These are phyloP conservation scores for Adansonia digitata DNA, from an alignment of 345 rosid genomes.

Conservation along the genomic window DNA sequence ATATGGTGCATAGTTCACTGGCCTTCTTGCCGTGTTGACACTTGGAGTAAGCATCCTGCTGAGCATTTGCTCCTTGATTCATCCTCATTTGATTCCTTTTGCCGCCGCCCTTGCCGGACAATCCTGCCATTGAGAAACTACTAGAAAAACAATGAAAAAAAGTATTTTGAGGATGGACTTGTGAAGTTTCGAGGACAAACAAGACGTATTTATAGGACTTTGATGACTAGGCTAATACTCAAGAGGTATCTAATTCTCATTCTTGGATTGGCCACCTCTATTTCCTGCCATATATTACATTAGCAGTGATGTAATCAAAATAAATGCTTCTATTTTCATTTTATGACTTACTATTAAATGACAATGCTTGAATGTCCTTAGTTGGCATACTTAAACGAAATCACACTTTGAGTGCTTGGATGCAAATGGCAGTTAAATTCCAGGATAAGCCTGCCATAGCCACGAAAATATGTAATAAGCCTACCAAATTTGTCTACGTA, in stretches of 20 bases:
- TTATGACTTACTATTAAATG: not conserved
- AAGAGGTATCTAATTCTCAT: not conserved
- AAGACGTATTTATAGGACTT: constrained; percentile 22
- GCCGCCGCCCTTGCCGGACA: not conserved
- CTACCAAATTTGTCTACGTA: not conserved
- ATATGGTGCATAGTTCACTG: constrained; percentile 12
- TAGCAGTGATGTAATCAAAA: not conserved
- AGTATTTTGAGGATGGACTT: not conserved
- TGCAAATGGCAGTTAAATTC: not conserved
- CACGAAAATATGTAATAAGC: not conserved
- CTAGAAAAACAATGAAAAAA: not conserved
- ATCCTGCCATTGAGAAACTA: not conserved
- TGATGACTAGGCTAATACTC: not conserved
- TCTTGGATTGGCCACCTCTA: constrained; percentile 8
- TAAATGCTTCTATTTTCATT: not conserved
- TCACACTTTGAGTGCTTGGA: not conserved
- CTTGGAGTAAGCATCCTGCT: not conserved
- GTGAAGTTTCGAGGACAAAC: constrained; percentile 1
- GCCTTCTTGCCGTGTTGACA: constrained; percentile 6
- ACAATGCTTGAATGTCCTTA: constrained; percentile 8
- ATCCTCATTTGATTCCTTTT: not conserved
- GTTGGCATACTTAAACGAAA: constrained; percentile 10
- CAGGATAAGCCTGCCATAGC: constrained; percentile 1
- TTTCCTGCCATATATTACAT: constrained; percentile 14
- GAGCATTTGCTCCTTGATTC: not conserved